Base-by-base conservation (phyloP, 192 early-diverging fungal genomes). In the Linnemannia hyalina region DNA sequence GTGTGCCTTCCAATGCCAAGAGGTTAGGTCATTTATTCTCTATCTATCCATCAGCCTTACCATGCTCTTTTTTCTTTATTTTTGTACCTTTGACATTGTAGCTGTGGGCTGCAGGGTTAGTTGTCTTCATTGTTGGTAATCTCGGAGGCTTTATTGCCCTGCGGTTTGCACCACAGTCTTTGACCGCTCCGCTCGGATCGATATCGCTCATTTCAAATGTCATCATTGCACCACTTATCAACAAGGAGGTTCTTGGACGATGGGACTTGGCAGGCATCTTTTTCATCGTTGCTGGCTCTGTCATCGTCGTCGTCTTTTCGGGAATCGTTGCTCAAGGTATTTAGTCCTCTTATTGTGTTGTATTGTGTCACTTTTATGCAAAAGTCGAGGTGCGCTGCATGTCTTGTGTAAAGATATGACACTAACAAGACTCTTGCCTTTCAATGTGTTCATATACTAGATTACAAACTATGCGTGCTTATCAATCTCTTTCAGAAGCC, bases 161-260 rank as follows among this genome's bases (percentile, higher is more conserved):
- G 68, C 93, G 95, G 74, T 97, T 95, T 87, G 96, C 96, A 18
- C 93, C 96, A 0, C 96, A 97, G 88, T 97, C 96, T 9, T 82
- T 97, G 44, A 91, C 95, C 13, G 96, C 95, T 0, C 94, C 96
- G 3, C 88, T 97, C n/a, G 94, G 95, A 13, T 94, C 93, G 22
- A 91, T 96, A 18, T 93, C 96, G 1, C 89, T 97, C n/a, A 95
- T 97, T 20, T 91, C 94, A 4, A 97, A 97, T 73, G 93, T 96
- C 46, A 93, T 97, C 68, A 87, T 95, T 23, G 96, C 96, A 9
- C 96, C 96, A 4, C 75, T 95, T 15, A 88, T 97, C 65, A 95
- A 97, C 88, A 90, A 93, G 77, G 95, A 97, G 74, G 89, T 89
- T 41, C 92, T 95, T 57, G 89, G 92, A 6, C 81, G 89, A 83